Conservation (phyloP, 1,139 yeast genomes). For the Tardiomyces depauwii region DNA sequence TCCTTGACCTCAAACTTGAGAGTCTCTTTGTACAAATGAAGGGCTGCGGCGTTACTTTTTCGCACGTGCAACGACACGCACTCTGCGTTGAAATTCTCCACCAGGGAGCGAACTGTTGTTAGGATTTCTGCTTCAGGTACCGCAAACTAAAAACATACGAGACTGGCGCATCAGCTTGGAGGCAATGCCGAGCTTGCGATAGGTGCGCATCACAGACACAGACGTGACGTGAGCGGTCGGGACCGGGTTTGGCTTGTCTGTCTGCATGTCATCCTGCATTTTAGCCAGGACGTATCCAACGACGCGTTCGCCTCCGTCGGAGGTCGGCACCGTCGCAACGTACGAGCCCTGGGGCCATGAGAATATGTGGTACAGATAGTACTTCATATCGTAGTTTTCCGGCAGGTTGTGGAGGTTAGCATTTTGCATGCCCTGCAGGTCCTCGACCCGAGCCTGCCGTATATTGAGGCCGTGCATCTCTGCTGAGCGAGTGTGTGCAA, state of each 20-base stretch:
- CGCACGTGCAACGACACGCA: conserved; percentile 91
- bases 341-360: conserved; percentile 98
- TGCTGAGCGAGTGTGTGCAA: not conserved
- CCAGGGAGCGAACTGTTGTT: conserved; percentile 25
- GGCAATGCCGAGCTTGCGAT: conserved; percentile 91
- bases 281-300: conserved; percentile 94
- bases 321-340: conserved; percentile 73
- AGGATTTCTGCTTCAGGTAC: not conserved
- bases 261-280: conserved; percentile 62
- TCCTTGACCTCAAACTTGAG: conserved; percentile 67
- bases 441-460: conserved; percentile 77
- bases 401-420: conserved; percentile 90
- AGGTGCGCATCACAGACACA: conserved; percentile 87
- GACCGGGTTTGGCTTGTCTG: conserved; percentile 57
- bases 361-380: conserved; percentile 83
- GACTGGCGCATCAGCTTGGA: conserved; percentile 89
- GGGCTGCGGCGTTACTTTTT: conserved; percentile 86
- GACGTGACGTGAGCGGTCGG: conserved; percentile 89
- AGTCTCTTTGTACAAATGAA: conserved; percentile 83
- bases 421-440: conserved; percentile 92
- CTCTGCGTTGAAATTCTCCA: conserved; percentile 73
- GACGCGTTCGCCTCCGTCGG: conserved; percentile 47
- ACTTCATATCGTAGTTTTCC: conserved; percentile 85
- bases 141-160: not conserved
- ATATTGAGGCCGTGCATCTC: conserved; percentile 40